phyloP scores from a whole-genome alignment of 352 stramenopile genomes.

The Globisporangium paroecandrum region DNA sequence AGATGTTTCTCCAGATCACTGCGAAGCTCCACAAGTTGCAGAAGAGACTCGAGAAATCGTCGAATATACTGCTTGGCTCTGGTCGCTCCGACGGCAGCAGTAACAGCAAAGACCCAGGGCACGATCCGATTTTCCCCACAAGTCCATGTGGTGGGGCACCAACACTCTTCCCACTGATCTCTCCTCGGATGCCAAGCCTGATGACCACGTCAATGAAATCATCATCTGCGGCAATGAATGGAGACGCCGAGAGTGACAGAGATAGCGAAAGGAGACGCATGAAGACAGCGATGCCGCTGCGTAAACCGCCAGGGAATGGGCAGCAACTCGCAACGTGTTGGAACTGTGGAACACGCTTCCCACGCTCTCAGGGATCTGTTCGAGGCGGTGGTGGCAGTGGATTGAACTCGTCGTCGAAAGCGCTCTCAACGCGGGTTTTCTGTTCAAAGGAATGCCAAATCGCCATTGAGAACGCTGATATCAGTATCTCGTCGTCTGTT shows the following conservation, averaged over 20 bases:
- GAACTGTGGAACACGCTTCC: conserved; percentile 60
- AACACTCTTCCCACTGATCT: conserved; percentile 28
- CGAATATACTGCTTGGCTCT: background rate
- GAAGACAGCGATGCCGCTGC: conserved; percentile 18
- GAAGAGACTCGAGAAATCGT: conserved; percentile 26
- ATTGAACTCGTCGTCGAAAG: conserved; percentile 10
- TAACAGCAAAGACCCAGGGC: background rate
- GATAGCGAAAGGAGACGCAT: conserved; percentile 10
- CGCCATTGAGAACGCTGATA: conserved; percentile 35
- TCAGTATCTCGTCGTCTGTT: conserved; percentile 35
- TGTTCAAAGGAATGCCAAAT: conserved; percentile 40
- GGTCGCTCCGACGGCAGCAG: conserved; percentile 3
- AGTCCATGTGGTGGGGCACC: conserved; percentile 9
- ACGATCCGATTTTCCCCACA: background rate
- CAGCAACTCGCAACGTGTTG: conserved; percentile 51
- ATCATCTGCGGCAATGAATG: conserved; percentile 1
- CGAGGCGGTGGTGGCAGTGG: conserved; percentile 8
- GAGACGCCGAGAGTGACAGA: background rate
- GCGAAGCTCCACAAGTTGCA: conserved; percentile 48
- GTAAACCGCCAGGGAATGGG: conserved; percentile 28
- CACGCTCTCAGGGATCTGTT: conserved; percentile 24
- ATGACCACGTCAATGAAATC: conserved; percentile 9
- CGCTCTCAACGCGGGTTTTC: conserved; percentile 29
- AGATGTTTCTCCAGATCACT: conserved; percentile 36
- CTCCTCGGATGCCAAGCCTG: conserved; percentile 18